A percentile compares a stretch with the other conserved stretches of the same genome.
Evolutionary conservation across 2,329 filamentous ascomycete species (phyloP).

Genomic region (Pseudogymnoascus sp.): DNA sequence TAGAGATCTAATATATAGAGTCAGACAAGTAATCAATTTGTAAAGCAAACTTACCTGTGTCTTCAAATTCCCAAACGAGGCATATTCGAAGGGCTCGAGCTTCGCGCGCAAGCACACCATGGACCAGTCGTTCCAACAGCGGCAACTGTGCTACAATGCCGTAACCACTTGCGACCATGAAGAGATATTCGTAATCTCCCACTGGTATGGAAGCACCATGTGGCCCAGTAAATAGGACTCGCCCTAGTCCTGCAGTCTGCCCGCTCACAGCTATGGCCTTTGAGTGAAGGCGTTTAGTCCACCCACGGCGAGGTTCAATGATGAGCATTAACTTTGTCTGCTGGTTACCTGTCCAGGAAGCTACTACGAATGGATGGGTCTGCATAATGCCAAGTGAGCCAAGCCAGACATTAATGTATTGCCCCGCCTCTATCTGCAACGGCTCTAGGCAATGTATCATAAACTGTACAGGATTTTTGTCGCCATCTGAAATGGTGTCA

Average conservation of each 20-base stretch:
- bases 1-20: slow-evolving; percentile 14
- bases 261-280: slow-evolving; percentile 1
- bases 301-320: slow-evolving; percentile 14
- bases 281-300: slow-evolving; percentile 14
- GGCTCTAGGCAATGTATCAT: slow-evolving; percentile 8
- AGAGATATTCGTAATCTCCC: slow-evolving; percentile 15
- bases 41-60: slow-evolving; percentile 13
- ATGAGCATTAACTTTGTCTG: slow-evolving; percentile 22
- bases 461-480: neutral
- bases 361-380: slow-evolving; percentile 26
- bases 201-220: slow-evolving; percentile 12
- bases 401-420: slow-evolving; percentile 16
- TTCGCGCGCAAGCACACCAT: slow-evolving; percentile 14
- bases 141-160: slow-evolving; percentile 11
- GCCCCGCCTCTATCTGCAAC: neutral
- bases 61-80: slow-evolving; percentile 16
- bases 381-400: slow-evolving; percentile 18
- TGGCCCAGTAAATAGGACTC: slow-evolving; percentile 16
- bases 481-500: neutral
- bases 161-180: slow-evolving; percentile 18
- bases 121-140: slow-evolving; percentile 14
- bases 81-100: slow-evolving; percentile 16
- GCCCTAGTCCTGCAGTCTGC: slow-evolving; percentile 10
- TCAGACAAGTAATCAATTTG: slow-evolving; percentile 8
- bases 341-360: slow-evolving; percentile 20